Evolutionary conservation across 2,329 filamentous ascomycete genomes (phyloP), one percentile per base, ranked within the genome.

Genomic region (Aspergillus udagawae): DNA sequence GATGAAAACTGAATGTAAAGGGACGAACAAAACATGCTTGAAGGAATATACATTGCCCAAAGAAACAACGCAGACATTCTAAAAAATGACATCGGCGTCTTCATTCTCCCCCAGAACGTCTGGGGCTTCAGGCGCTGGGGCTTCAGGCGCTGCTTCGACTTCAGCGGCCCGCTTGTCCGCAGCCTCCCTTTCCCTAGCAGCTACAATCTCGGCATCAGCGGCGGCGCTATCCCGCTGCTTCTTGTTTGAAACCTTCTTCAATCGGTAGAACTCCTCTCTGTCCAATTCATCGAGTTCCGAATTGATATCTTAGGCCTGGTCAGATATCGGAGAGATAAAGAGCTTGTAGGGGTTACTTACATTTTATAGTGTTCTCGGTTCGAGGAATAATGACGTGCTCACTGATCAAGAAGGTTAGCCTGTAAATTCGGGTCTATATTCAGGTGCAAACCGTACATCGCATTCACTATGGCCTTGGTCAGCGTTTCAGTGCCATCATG

Each of bases 321-420:
- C 50, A 59, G 57, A 10, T n/a, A 32, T 42, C 42, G 56, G 4
- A 14, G 21, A 29, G 20, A 23, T 10, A 17, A 25, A 17, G 28
- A 49, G 21, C n/a, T 48, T 9, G n/a, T 8, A 29, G 8, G 20
- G 27, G 45, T 47, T 38, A 68, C 83, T 65, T 78, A 87, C 87
- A 99, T 79, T 96, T 97, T 80, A 99, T 99, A n/a, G 94, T 99
- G 71, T 97, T 99, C 75, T 99, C 94, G 14, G 94, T 99, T 64
- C 94, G 85, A 12, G 94, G 94, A 68, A 99, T 99, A 66, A 99
- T 97, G 67, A 99, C 78, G 64, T 80, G 78, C 64, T 80, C 78
- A 67, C 76, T 79, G 47, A 4, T 25, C 32, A 21, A 21, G 17
- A 52, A 49, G 47, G 50, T 68, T 65, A 63, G 64, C 64, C 55